Evolutionary conservation across 208 protist species (phyloP).

Genomic region (Tritrichomonas musculus): DNA sequence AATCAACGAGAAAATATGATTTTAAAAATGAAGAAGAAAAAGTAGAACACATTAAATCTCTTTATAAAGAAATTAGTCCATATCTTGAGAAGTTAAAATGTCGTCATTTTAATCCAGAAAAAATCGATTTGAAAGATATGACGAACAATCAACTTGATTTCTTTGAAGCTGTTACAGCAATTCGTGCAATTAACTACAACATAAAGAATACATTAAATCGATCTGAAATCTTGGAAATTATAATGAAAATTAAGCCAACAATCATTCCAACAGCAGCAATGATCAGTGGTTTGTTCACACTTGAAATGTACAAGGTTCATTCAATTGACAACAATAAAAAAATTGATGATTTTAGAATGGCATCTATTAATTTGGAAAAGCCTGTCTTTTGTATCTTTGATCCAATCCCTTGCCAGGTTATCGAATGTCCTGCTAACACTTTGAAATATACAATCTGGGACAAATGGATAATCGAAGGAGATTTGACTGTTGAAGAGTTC

Average conservation of each 20-base stretch:
- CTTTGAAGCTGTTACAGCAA: constrained; percentile 53
- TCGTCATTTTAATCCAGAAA: constrained; percentile 43
- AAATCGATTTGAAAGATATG: constrained; percentile 68
- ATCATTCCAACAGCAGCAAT: constrained; percentile 99
- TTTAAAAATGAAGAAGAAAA: background rate
- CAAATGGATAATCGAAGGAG: background rate
- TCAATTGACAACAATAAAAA: too few relatives aligned
- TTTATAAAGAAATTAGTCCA: background rate
- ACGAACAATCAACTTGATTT: constrained; percentile 60
- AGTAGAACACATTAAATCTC: background rate
- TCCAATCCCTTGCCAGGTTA: background rate
- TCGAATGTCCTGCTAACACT: background rate
- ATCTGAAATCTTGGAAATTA: constrained; percentile 45
- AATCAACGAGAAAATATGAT: background rate
- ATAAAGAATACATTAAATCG: constrained; percentile 45
- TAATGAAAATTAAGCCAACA: constrained; percentile 99
- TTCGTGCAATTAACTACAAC: constrained; percentile 56
- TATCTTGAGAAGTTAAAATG: constrained; percentile 23
- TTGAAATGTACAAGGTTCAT: constrained; percentile 93
- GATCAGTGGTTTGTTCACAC: constrained; percentile 85
- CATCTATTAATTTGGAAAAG: background rate
- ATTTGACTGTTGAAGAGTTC: background rate
- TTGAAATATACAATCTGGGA: background rate
- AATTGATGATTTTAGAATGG: background rate
- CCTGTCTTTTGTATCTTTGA: too few relatives aligned